Evolutionary conservation across 2,329 filamentous ascomycete genomes (phyloP).

Genomic region (Penicillium frequentans): DNA sequence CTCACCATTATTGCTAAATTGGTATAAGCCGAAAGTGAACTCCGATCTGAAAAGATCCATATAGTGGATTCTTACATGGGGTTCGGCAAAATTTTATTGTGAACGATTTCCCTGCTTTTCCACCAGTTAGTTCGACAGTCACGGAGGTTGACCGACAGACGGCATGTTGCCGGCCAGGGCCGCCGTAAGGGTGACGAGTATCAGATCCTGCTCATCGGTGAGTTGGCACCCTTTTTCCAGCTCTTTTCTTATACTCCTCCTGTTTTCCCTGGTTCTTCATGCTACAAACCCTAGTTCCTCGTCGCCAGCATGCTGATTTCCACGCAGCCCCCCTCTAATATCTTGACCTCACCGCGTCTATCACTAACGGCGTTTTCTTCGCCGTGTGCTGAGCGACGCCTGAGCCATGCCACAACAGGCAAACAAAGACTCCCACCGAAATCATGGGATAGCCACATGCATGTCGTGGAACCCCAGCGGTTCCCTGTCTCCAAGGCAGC

Average conservation of each 20-base stretch:
- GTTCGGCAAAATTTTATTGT: slow-evolving; percentile 9
- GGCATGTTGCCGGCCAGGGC: slow-evolving; percentile 15
- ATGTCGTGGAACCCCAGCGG: slow-evolving; percentile 56
- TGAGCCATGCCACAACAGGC: slow-evolving; percentile 8
- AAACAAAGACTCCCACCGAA: slow-evolving; percentile 29
- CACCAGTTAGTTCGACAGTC: neutral
- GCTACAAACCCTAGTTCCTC: neutral
- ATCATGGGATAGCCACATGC: slow-evolving; percentile 65
- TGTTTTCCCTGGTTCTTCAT: neutral
- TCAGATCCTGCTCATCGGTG: slow-evolving; percentile 15
- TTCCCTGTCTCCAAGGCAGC: slow-evolving; percentile 53
- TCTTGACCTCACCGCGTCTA: slow-evolving; percentile 16
- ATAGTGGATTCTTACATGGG: slow-evolving; percentile 9
- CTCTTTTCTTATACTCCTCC: neutral
- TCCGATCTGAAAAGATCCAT: slow-evolving; percentile 7
- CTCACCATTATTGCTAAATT: neutral
- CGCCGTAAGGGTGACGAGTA: slow-evolving; percentile 7
- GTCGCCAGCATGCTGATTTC: slow-evolving; percentile 24
- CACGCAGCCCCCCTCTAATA: slow-evolving; percentile 20
- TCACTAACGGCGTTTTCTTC: slow-evolving; percentile 13
- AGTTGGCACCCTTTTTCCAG: slow-evolving; percentile 7
- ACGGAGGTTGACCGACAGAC: slow-evolving; percentile 19
- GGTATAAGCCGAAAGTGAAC: slow-evolving; percentile 8
- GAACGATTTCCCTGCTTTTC: slow-evolving; percentile 11
- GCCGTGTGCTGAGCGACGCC: slow-evolving; percentile 8